Evolutionary conservation across 148 eudicot species (phyloP).

Genomic region (Heliosperma pusillum): DNA sequence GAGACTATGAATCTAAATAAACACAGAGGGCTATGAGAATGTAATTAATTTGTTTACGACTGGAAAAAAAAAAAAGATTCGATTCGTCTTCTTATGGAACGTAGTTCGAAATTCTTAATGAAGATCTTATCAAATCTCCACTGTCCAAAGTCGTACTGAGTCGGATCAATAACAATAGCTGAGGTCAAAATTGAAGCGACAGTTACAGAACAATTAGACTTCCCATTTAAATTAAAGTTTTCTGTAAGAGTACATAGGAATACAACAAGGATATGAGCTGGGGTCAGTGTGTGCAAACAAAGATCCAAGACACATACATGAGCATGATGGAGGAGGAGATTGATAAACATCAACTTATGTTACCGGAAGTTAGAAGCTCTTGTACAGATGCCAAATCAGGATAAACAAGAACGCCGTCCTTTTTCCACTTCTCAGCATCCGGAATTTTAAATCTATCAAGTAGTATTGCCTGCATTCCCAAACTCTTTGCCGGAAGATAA

Average conservation of each 20-base stretch:
- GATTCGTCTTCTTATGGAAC: no score
- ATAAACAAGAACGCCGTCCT: conserved; percentile 74
- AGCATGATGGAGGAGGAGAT: neutral
- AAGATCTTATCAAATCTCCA: no score
- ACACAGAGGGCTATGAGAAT: no score
- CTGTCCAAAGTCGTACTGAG: neutral
- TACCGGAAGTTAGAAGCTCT: conserved; percentile 57
- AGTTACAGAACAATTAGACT: neutral
- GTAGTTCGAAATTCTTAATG: no score
- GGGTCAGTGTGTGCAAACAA: neutral
- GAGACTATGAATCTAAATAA: no score
- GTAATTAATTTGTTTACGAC: no score
- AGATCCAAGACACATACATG: neutral
- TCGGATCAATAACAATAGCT: neutral
- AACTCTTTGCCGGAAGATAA: conserved; percentile 73
- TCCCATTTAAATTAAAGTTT: neutral
- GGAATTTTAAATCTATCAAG: conserved; percentile 85
- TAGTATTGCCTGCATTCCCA: conserved; percentile 85
- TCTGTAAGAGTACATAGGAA: neutral
- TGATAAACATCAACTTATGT: no score
- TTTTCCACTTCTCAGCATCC: conserved; percentile 75
- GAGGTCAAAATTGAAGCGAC: neutral
- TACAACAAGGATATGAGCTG: neutral
- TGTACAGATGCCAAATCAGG: conserved; percentile 63
- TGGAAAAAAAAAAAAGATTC: no score